phyloP scores from a whole-genome alignment of 2,329 filamentous ascomycete genomes.

The Zalaria obscura region DNA sequence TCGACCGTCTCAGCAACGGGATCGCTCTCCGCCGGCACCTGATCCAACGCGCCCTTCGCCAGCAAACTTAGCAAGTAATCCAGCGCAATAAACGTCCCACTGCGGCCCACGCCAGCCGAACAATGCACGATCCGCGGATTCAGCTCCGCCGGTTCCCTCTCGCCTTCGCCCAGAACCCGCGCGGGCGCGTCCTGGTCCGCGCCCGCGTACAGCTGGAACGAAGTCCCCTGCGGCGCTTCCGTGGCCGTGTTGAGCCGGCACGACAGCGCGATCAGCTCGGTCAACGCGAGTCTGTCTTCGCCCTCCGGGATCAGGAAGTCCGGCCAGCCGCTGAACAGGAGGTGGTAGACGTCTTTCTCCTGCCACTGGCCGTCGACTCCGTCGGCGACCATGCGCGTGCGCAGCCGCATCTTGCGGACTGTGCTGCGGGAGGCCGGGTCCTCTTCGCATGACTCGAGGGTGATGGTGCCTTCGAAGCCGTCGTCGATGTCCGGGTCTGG shows the following conservation, averaged over 20 bases:
- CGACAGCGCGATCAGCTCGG: slow-evolving; percentile 56
- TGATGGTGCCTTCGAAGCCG: slow-evolving; percentile 53
- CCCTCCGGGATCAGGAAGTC: slow-evolving; percentile 73
- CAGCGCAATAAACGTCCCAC: slow-evolving; percentile 91
- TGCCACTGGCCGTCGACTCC: slow-evolving; percentile 23
- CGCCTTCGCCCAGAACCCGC: not conserved
- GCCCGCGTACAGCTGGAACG: not conserved
- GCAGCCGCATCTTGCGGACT: slow-evolving; percentile 55
- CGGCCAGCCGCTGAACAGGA: slow-evolving; percentile 78
- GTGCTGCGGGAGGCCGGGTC: slow-evolving; percentile 49
- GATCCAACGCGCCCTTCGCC: slow-evolving; percentile 53
- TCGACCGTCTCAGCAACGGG: slow-evolving; percentile 70
- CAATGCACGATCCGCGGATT: slow-evolving; percentile 60
- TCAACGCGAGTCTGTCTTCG: slow-evolving; percentile 52
- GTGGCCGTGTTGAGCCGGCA: slow-evolving; percentile 37
- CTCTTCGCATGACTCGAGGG: slow-evolving; percentile 39
- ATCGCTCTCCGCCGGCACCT: slow-evolving; percentile 39
- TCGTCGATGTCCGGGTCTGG: slow-evolving; percentile 12
- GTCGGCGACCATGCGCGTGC: slow-evolving; percentile 25
- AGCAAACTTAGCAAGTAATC: slow-evolving; percentile 81
- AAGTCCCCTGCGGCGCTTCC: slow-evolving; percentile 8
- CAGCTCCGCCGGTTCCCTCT: slow-evolving; percentile 7
- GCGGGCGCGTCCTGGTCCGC: not conserved
- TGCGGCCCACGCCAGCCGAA: slow-evolving; percentile 86
- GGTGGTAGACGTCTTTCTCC: slow-evolving; percentile 62